Evolutionary conservation across 306 rosid species (phyloP).

Genomic region (Carpinus viminea): DNA sequence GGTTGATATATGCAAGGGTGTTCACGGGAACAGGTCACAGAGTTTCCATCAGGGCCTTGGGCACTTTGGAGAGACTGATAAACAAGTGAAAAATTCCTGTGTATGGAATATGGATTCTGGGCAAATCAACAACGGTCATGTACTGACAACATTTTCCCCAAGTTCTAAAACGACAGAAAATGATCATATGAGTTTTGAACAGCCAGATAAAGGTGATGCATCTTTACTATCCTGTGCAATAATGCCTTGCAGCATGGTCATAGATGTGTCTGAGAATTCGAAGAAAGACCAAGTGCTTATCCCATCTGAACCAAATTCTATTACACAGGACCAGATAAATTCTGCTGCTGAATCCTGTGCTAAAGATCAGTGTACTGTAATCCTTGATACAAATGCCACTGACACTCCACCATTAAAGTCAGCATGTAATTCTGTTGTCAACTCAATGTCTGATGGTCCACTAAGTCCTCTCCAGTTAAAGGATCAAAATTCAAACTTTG

Average conservation of each 20-base stretch:
- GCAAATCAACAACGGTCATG: slow-evolving; percentile 29
- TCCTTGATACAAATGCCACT: slow-evolving; percentile 10
- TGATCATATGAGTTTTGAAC: slow-evolving; percentile 30
- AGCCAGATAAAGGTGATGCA: slow-evolving; percentile 30
- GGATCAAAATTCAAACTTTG: slow-evolving; percentile 21
- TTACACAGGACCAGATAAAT: slow-evolving; percentile 18
- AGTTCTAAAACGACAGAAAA: slow-evolving; percentile 31
- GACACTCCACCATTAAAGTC: slow-evolving; percentile 21
- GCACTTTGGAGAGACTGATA: slow-evolving; percentile 34
- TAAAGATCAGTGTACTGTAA: slow-evolving; percentile 13
- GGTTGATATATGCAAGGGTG: slow-evolving; percentile 42
- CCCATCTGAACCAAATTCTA: slow-evolving; percentile 34
- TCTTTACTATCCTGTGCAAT: slow-evolving; percentile 33
- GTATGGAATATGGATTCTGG: slow-evolving; percentile 31
- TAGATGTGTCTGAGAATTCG: slow-evolving; percentile 33
- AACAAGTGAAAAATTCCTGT: slow-evolving; percentile 39
- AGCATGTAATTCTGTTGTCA: slow-evolving; percentile 11
- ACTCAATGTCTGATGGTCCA: slow-evolving; percentile 25
- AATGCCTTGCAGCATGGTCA: slow-evolving; percentile 22
- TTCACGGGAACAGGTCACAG: slow-evolving; percentile 34
- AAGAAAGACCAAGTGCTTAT: slow-evolving; percentile 38
- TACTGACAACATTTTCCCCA: slow-evolving; percentile 34
- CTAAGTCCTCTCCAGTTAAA: slow-evolving; percentile 19
- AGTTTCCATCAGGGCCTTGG: slow-evolving; percentile 51
- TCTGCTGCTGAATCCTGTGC: slow-evolving; percentile 27